These are phyloP conservation scores for Fonsecaea multimorphosa DNA, from an alignment of 2,329 filamentous ascomycete genomes.

Conservation along the genomic window DNA sequence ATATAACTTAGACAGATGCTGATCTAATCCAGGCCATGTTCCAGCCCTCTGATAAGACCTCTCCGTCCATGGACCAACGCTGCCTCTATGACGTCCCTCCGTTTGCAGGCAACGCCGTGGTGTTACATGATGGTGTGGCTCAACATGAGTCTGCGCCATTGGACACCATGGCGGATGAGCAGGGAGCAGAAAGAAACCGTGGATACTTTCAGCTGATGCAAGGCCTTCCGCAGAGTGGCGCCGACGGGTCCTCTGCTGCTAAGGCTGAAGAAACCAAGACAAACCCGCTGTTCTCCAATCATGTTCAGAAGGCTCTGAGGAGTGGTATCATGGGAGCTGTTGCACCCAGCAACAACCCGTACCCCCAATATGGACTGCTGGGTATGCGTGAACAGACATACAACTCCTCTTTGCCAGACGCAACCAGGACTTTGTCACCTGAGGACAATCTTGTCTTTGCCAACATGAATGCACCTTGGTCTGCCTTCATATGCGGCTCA, in stretches of 20 bases:
- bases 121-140: neutral
- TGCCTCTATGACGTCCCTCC: neutral
- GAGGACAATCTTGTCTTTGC: slow-evolving; percentile 41
- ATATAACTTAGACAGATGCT: neutral
- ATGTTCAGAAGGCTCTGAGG: slow-evolving; percentile 17
- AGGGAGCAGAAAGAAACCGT: neutral
- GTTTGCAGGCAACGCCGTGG: neutral
- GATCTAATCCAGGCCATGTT: neutral
- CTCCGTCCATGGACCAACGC: neutral
- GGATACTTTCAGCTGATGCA: slow-evolving; percentile 3
- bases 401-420: slow-evolving; percentile 17
- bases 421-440: neutral
- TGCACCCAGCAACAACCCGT: slow-evolving; percentile 12
- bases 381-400: slow-evolving; percentile 37
- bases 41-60: neutral
- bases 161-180: neutral
- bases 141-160: neutral
- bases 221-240: neutral
- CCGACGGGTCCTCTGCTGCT: neutral
- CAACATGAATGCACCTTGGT: slow-evolving; percentile 63
- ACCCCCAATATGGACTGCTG: slow-evolving; percentile 41
- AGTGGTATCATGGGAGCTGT: neutral
- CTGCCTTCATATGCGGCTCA: slow-evolving; percentile 67
- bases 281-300: slow-evolving; percentile 27
- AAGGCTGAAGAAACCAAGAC: slow-evolving; percentile 25